Percentiles rank a stretch among this genome's conserved stretches.
These are phyloP conservation scores for Cupressus sempervirens DNA, from an alignment of 75 land plant species.

Conservation along the genomic window DNA sequence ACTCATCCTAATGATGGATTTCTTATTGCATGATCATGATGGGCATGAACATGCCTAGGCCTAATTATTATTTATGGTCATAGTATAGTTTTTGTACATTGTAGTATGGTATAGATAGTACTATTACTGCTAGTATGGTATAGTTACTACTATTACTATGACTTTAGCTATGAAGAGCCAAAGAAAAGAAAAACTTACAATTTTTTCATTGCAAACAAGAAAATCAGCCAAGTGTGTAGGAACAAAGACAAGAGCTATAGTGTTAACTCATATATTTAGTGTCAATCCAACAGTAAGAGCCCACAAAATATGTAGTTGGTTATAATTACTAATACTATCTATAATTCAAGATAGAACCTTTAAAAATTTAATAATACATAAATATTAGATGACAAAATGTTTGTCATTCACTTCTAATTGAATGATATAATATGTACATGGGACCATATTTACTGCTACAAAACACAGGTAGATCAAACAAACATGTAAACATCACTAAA, in stretches of 20 bases:
- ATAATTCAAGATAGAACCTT: neutral
- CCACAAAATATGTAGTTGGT: conserved; percentile 21
- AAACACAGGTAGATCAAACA: neutral
- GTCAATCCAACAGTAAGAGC: conserved; percentile 85
- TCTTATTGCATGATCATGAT: too few species aligned
- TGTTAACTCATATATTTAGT: conserved; percentile 87
- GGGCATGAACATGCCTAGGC: too few species aligned
- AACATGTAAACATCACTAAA: neutral
- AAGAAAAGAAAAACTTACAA: conserved; percentile 38
- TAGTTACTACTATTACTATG: too few species aligned
- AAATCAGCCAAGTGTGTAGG: conserved; percentile 80
- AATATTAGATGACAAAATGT: neutral
- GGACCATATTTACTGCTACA: neutral
- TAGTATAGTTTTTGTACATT: too few species aligned
- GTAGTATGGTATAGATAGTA: too few species aligned
- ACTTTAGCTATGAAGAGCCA: conserved; percentile 1
- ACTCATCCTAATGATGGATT: too few species aligned
- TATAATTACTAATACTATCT: neutral
- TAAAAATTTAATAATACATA: neutral
- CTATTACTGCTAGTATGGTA: too few species aligned
- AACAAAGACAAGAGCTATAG: conserved; percentile 94
- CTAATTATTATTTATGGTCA: too few species aligned
- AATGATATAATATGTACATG: neutral
- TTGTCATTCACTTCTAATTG: neutral
- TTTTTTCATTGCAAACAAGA: conserved; percentile 40